Base-by-base conservation (phyloP, 176 grass and related monocot genomes). In the Triticum timopheevii region DNA sequence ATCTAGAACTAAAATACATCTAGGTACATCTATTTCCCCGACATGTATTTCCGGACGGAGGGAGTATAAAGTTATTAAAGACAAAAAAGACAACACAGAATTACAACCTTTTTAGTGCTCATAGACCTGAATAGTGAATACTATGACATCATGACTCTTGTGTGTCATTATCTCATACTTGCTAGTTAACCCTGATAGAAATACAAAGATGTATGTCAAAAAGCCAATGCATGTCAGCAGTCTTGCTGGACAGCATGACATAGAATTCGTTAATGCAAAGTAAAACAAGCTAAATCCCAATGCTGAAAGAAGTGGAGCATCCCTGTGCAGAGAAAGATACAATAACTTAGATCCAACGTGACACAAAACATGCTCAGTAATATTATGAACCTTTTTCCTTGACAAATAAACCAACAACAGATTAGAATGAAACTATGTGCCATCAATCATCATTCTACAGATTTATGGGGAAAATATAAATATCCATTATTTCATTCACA, bases 121-220 rank as follows among this genome's bases (percentile, higher is more conserved):
- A 73, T 79, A 88, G 36, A 88, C 63, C 82, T 82, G 82, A 78
- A 85, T 58, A 58, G 52, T 58, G 52, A 58, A 58, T 85, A 91
- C 82, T 82, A 82, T 78, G 82, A 88, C 36, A 88, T 81, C 69
- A 91, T 77, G 89, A 91, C 81, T 90, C 89, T 88, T 81, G 81
- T 81, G 71, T 22, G 69, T 91, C 36, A 50, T 88, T 82, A 91
- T 88, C 81, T 91, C 69, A 88, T 88, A 81, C 85, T 84, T 88
- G 81, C 81, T 91, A 91, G 77, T 61, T 91, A 91, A 84, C 69
- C 89, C 85, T 91, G 81, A 80, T 69, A 80, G 30, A 87, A 87
- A 87, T 81, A 76, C 20, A 20, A 91, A 84, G 62, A 76, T 42
- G 72, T 61, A 76, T 33, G 40, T 67, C 81, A 91, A 87, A 77